Base-by-base conservation (phyloP, 257 asterid species). In the Gentiana straminea region DNA sequence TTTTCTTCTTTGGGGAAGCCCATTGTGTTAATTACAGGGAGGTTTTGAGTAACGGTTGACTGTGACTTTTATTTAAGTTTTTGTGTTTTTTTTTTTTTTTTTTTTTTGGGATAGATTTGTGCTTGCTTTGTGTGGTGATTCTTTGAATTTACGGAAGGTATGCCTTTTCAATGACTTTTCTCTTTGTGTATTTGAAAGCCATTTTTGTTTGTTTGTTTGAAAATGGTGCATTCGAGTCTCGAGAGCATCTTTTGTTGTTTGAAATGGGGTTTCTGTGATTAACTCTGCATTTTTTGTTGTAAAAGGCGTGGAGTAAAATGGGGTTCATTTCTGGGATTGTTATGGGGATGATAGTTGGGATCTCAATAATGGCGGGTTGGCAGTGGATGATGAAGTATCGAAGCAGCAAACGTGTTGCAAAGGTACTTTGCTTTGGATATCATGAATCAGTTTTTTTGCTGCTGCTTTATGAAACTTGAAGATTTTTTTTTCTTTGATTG, bases 361-460 rank as follows among this genome's bases (percentile, higher is more conserved):
- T 92, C 79, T 91, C 75, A 49, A 61, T 88, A 67, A 85, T 92
- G 98, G 89, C 87, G 34, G 94, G 88, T 12, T 91, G 90, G 98
- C 79, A 67, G 67, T 75, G 81, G 52, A 83, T 92, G 98, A 92
- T 80, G 89, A 71, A 55, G 52, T 58, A 84, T 57, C 81, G 98
- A 58, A 77, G 86, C 83, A 78, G 73, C 49, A 78, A 83, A 67
- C 92, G 98, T 47, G 63, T 67, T 46, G 89, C 97, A n/a, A 92
- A 92, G 96, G 97, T 92, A 62, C 55, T 57, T 62, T 0, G 10
- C 64, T 60, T 1, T 13, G 24, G 24, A 24, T 24, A 24, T 24
- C 24, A 24, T 6, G 4, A 2, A 35, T 60, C 13, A 33, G 55
- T 2, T 13, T 8, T 8, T 33, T 2, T 8, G 32, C 8, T 53